Base-by-base conservation (phyloP, 2,329 filamentous ascomycete genomes). In the Tolypocladium endophyticum region DNA sequence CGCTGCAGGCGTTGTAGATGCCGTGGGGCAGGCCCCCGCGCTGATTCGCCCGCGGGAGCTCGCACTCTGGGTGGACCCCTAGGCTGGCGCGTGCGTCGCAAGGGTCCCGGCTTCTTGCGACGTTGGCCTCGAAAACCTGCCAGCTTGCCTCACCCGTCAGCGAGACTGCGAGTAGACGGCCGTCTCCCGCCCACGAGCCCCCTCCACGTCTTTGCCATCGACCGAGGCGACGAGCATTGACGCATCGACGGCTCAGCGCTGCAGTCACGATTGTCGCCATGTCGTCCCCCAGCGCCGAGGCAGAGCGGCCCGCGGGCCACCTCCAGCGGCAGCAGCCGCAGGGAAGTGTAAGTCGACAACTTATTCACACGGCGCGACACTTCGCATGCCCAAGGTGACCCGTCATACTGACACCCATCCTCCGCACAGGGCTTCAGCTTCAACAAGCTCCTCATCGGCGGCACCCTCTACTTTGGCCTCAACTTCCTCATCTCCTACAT, bases 401-500 rank as follows among this genome's bases (percentile, higher is more conserved):
- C 43, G 11, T 0, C 5, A 4, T 30, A 4, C 58, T 60, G 35
- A 59, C 39, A 0, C 16, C n/a, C 9, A 36, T 30, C 5, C 11
- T 36, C 36, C 30, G 23, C 53, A 20, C 43, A 74, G 72, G 70
- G 69, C 36, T 67, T 81, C 60, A 70, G 60, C 63, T 69, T 79
- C 58, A 74, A 69, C 61, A 81, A 79, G 64, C 72, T 85, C 38
- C 66, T 79, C 43, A 73, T 85, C 61, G 81, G 82, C 56, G 76
- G 79, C 36, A 75, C 77, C 61, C 74, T 85, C 67, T 87, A 83
- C 71, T 76, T 86, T 63, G 83, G 78, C 58, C 76, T 86, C 71
- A 85, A 87, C 69, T 72, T 82, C 60, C 67, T 81, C 59, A 77
- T 86, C 74, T 79, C 78, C 68, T 79, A 82, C 68, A 76, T 83